A percentile compares a stretch with the other conserved stretches of the same genome.
Evolutionary conservation across 2,329 filamentous ascomycete genomes (phyloP).

Genomic region (Pseudohalonectria lignicola): DNA sequence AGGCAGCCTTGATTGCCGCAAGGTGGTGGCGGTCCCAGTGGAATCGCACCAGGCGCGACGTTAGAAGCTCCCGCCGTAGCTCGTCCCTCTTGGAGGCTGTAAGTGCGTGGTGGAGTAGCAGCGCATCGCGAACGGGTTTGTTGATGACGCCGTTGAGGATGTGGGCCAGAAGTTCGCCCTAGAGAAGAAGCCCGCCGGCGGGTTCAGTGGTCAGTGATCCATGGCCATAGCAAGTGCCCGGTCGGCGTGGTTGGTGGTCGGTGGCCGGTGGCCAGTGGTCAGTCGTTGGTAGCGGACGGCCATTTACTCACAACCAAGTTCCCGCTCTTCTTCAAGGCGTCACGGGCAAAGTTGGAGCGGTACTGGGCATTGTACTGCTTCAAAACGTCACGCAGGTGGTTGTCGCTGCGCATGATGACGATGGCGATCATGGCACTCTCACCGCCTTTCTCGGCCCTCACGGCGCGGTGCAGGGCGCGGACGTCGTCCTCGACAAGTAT

Average conservation of each 20-base stretch:
- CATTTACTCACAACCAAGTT: constrained; percentile 73
- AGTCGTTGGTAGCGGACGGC: neutral
- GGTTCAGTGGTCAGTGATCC: neutral
- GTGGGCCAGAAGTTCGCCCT: constrained; percentile 92
- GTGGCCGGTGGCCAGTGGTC: neutral
- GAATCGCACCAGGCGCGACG: constrained; percentile 74
- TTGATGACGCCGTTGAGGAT: constrained; percentile 97
- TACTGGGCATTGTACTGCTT: constrained; percentile 64
- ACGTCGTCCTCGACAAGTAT: constrained; percentile 60
- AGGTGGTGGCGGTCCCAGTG: constrained; percentile 89
- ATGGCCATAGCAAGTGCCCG: neutral
- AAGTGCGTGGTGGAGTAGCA: constrained; percentile 84
- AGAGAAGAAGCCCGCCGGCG: no score
- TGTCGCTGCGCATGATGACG: constrained; percentile 68
- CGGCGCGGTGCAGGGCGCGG: constrained; percentile 53
- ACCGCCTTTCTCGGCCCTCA: constrained; percentile 67
- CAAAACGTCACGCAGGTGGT: constrained; percentile 71
- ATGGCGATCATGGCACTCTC: constrained; percentile 83
- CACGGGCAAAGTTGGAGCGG: constrained; percentile 72
- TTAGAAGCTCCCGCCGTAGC: constrained; percentile 74
- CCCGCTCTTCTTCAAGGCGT: constrained; percentile 77
- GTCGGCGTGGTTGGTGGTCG: neutral
- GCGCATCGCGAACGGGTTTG: constrained; percentile 81
- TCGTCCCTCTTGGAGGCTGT: constrained; percentile 59
- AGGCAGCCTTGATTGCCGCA: constrained; percentile 68